These are phyloP conservation scores for Prunus mira DNA, from an alignment of 306 rosid species.

Conservation along the genomic window DNA sequence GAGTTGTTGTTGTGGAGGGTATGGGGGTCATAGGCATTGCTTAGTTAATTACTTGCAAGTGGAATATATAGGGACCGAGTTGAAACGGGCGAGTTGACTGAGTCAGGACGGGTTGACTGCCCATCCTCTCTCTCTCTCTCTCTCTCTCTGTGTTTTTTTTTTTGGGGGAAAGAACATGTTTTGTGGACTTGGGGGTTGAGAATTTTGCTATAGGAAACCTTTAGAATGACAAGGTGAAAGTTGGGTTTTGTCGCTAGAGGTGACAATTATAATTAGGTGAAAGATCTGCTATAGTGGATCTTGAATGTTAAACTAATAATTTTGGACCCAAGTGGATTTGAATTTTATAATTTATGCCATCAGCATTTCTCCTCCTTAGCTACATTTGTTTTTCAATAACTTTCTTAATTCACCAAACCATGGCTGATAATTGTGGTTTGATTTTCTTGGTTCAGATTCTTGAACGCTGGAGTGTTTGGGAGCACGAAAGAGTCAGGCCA, in stretches of 20 bases:
- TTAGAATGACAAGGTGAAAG: no score
- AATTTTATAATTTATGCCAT: neutral
- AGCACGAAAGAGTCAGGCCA: constrained; percentile 59
- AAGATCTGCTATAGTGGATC: neutral
- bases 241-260: no score
- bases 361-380: neutral
- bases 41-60: no score
- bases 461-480: constrained; percentile 91
- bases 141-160: no score
- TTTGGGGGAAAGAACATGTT: neutral
- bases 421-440: neutral
- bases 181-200: neutral
- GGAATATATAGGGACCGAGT: neutral
- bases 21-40: neutral
- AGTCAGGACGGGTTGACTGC: neutral
- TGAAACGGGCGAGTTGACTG: neutral
- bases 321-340: neutral
- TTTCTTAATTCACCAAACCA: neutral
- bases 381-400: neutral
- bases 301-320: neutral
- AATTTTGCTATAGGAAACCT: no score
- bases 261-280: neutral
- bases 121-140: no score
- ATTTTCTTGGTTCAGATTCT: constrained; percentile 44
- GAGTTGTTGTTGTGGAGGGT: neutral